phyloP scores from a whole-genome alignment of 2,329 filamentous ascomycete genomes.

The Aspergillus eucalypticola region DNA sequence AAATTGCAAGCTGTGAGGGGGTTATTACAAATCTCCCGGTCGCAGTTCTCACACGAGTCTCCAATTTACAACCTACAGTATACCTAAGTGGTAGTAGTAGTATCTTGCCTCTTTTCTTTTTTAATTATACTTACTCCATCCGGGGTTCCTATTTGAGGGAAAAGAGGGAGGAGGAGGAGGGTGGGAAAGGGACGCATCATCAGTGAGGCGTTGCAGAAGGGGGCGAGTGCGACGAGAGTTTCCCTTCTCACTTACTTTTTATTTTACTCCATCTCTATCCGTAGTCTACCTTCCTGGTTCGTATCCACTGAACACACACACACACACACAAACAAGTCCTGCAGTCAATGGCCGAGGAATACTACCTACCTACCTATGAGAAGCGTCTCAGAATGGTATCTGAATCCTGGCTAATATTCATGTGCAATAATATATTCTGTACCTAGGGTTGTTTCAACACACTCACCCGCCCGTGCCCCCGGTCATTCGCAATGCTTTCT shows the following conservation, averaged over 20 bases:
- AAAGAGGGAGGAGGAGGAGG: no score
- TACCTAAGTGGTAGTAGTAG: no score
- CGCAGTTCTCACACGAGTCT: neutral
- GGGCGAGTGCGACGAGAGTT: neutral
- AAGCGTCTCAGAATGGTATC: no score
- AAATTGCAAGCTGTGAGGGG: neutral
- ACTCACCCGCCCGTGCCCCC: neutral
- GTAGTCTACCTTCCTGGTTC: neutral
- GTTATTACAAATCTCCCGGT: neutral
- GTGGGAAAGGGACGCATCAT: conserved; percentile 4
- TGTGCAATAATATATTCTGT: neutral
- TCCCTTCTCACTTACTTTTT: neutral
- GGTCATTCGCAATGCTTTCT: neutral
- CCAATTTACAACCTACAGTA: no score
- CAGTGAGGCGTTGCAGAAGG: conserved; percentile 3
- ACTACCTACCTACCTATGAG: no score
- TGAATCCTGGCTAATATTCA: no score
- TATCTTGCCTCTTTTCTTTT: neutral
- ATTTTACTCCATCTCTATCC: neutral
- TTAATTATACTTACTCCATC: neutral
- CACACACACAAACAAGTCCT: no score
- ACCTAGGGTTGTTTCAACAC: neutral
- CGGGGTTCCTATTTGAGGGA: no score
- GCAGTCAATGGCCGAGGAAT: no score
- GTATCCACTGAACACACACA: neutral